These are phyloP conservation scores for Cinnamomum chago DNA, from an alignment of 164 flowering plant genomes.

Conservation along the genomic window DNA sequence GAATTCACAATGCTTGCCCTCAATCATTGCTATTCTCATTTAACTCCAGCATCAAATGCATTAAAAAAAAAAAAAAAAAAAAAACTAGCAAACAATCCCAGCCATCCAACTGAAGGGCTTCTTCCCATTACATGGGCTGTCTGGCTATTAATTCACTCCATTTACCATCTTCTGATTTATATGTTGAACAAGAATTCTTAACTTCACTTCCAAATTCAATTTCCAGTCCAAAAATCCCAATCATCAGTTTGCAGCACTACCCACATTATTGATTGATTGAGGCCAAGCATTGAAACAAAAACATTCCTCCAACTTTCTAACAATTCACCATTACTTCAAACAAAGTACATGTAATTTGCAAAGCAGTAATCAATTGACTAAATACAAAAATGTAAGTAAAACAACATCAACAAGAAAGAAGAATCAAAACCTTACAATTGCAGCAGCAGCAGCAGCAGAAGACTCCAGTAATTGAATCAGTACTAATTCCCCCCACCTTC, in stretches of 20 bases:
- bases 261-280: too few species aligned
- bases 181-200: not conserved
- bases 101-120: too few species aligned
- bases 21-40: not conserved
- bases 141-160: too few species aligned
- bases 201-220: not conserved
- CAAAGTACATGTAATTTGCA: not conserved
- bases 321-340: not conserved
- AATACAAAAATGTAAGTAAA: too few species aligned
- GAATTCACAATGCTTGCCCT: not conserved
- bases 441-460: not conserved
- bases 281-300: too few species aligned
- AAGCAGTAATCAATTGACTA: too few species aligned
- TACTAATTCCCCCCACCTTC: conserved; percentile 21
- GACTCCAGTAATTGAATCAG: not conserved
- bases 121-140: too few species aligned
- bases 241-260: not conserved
- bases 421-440: not conserved
- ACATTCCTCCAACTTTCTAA: not conserved
- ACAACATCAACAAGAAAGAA: not conserved
- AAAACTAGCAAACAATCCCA: too few species aligned
- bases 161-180: not conserved
- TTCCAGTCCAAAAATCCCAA: not conserved
- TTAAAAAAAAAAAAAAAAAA: too few species aligned
- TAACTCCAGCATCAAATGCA: not conserved